Evolutionary conservation across 768 basidiomycete species (phyloP).

Genomic region (Asterophora parasitica): DNA sequence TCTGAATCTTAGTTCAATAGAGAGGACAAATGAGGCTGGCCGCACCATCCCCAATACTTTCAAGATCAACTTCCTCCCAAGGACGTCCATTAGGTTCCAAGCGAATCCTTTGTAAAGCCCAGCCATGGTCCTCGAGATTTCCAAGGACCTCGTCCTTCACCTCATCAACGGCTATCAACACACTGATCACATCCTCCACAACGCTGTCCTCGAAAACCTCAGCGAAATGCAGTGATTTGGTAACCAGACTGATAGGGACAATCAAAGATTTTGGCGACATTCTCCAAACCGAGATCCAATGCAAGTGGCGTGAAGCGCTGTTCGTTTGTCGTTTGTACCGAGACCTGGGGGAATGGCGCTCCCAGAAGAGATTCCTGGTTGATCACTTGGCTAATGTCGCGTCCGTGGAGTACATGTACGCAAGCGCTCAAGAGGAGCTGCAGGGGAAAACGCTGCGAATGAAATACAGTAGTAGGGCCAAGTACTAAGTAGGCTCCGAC

Average conservation of each 20-base stretch:
- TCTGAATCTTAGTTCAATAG: background rate
- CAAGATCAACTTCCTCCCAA: constrained; percentile 73
- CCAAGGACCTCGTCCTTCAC: constrained; percentile 53
- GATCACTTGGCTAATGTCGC: background rate
- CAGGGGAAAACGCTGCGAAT: background rate
- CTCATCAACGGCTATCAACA: constrained; percentile 41
- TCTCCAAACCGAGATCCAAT: constrained; percentile 5
- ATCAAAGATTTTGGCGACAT: constrained; percentile 45
- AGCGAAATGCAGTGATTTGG: constrained; percentile 58
- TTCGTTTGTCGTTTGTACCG: background rate
- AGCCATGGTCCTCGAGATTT: constrained; percentile 51
- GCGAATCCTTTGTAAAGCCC: constrained; percentile 67
- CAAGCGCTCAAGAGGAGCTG: background rate
- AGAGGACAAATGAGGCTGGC: background rate
- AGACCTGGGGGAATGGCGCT: background rate
- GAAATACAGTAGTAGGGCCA: background rate
- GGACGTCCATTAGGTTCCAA: constrained; percentile 51
- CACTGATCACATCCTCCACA: constrained; percentile 55
- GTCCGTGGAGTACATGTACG: constrained; percentile 3
- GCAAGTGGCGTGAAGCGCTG: background rate
- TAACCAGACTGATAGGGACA: constrained; percentile 56
- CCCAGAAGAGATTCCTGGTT: background rate
- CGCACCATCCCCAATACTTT: constrained; percentile 58
- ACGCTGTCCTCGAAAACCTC: constrained; percentile 49
- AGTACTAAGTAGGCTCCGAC: too few species aligned